Percentiles rank a stretch among this genome's conserved stretches.
Evolutionary conservation across 2,329 filamentous ascomycete genomes (phyloP).

Genomic region (Moelleriella libera): DNA sequence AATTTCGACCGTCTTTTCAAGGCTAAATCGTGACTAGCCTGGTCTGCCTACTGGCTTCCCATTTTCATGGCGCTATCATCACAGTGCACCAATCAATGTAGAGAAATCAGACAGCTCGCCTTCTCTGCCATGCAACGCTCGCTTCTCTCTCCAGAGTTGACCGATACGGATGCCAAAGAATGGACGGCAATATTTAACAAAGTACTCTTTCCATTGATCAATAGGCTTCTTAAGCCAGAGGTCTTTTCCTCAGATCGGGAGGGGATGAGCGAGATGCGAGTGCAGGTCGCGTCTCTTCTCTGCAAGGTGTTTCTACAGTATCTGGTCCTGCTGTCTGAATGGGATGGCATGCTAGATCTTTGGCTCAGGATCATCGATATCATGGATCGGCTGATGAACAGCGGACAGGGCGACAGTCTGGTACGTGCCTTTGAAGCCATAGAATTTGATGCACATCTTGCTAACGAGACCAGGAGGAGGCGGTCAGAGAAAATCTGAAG

Average conservation of each 20-base stretch:
- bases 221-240: constrained; percentile 80
- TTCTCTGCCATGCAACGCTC: constrained; percentile 76
- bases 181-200: constrained; percentile 94
- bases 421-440: constrained; percentile 31
- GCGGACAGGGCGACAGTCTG: constrained; percentile 77
- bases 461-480: constrained; percentile 55
- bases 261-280: constrained; percentile 90
- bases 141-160: constrained; percentile 71
- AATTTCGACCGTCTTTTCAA: not conserved
- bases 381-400: constrained; percentile 93
- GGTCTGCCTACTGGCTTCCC: constrained; percentile 95
- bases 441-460: not conserved
- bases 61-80: constrained; percentile 79
- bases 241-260: constrained; percentile 81
- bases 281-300: constrained; percentile 79
- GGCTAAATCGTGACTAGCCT: constrained; percentile 40
- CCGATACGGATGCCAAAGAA: constrained; percentile 70
- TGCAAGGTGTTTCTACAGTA: constrained; percentile 96
- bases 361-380: constrained; percentile 90
- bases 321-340: constrained; percentile 67
- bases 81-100: constrained; percentile 88
- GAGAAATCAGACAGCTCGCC: constrained; percentile 80
- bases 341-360: constrained; percentile 79
- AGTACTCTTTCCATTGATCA: constrained; percentile 83
- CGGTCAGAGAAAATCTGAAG: constrained; percentile 87